Base-by-base conservation (phyloP, 1,284 basidiomycete genomes). In the Phellinidium pouzarii region DNA sequence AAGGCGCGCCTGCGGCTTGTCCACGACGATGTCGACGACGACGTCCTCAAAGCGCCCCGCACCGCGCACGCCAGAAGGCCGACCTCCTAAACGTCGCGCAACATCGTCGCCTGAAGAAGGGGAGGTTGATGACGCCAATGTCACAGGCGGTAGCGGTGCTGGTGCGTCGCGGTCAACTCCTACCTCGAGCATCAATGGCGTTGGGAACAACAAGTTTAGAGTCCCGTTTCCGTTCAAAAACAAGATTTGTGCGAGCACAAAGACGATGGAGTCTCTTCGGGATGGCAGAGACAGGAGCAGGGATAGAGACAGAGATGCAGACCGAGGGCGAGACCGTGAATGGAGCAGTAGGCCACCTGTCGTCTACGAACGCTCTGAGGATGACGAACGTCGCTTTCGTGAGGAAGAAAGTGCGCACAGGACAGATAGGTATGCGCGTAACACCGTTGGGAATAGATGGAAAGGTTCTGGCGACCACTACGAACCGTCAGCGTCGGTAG, bases 151-250 rank as follows among this genome's bases (percentile, higher is more conserved):
- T 17, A 62, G 61, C 19, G 54, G 49, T 20, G 54, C 60, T 26
- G 51, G 60, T 42, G 57, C 59, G 29, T 22, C 19, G 25, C 20
- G 54, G 53, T 29, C 49, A 20, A 58, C 61, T 14, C 59, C 64
- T 27, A 58, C 62, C 5, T 44, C 58, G 36, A 34, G 53, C 19
- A 54, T 52, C 56, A 59, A n/a, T n/a, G n/a, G n/a, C n/a, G n/a
- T n/a, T n/a, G n/a, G n/a, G n/a, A n/a, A 70, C 40, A 19, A 46
- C n/a, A 56, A 73, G 60, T 46, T 68, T 25, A 80, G 74, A 59
- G 72, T 87, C 14, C 76, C 80, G 5, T 88, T 86, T 65, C 85
- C 85, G 1, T 88, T 88, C 71, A 88, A 87, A 66, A 77, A 71
- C 63, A 85, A 81, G 58, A 42, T 46, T 0, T 20, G 58, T 3